These are phyloP conservation scores for Pseudogymnoascus sp. DNA, from an alignment of 2,329 filamentous ascomycete genomes.

Conservation along the genomic window DNA sequence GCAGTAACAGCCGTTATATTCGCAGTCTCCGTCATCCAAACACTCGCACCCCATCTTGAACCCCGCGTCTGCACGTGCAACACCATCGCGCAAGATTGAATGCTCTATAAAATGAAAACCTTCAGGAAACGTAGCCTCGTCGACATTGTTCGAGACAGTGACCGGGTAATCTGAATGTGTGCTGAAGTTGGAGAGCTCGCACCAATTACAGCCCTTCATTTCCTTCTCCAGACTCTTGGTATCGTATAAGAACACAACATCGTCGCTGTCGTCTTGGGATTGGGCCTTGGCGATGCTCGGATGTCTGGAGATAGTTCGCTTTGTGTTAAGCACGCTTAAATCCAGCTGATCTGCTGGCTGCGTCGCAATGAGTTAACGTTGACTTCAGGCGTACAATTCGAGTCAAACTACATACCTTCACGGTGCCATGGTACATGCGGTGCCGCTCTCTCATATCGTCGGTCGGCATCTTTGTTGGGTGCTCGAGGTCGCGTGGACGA, in stretches of 20 bases:
- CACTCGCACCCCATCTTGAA: conserved; percentile 67
- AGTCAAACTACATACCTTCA: background rate
- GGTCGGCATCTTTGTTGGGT: background rate
- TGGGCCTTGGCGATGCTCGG: background rate
- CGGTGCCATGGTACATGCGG: background rate
- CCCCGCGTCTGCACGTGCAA: conserved; percentile 50
- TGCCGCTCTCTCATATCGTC: background rate
- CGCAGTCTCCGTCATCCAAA: conserved; percentile 50
- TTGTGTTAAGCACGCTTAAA: background rate
- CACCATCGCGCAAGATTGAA: conserved; percentile 51
- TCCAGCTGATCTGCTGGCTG: background rate
- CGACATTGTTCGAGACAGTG: conserved; percentile 56
- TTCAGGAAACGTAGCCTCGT: conserved; percentile 48
- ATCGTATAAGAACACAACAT: background rate
- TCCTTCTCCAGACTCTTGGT: conserved; percentile 28
- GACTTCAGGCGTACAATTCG: background rate
- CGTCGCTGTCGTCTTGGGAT: background rate
- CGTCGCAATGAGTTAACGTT: background rate
- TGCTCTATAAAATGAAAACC: conserved; percentile 62
- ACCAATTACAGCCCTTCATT: conserved; percentile 48
- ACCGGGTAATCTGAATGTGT: conserved; percentile 45
- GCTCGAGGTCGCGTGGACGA: background rate
- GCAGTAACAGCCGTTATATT: conserved; percentile 61
- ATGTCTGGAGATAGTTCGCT: background rate
- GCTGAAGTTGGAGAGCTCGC: conserved; percentile 50